Evolutionary conservation across 2,329 filamentous ascomycete genomes (phyloP).

Genomic region (Pyricularia grisea): DNA sequence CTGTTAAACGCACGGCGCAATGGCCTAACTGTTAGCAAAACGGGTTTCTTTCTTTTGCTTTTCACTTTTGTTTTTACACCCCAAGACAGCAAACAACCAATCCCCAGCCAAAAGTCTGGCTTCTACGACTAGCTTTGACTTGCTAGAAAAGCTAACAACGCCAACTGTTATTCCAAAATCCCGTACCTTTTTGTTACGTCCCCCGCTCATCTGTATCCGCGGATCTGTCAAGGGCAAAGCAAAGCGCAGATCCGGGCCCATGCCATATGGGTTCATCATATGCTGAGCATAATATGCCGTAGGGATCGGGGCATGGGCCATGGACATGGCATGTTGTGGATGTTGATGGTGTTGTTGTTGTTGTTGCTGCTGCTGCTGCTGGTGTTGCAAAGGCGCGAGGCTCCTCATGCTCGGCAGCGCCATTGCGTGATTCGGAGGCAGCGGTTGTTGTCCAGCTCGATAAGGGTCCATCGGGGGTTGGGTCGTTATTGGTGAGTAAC

Average conservation of each 20-base stretch:
- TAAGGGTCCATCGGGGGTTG: conserved; percentile 11
- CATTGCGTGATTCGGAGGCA: conserved; percentile 8
- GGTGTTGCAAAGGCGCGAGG: conserved; percentile 12
- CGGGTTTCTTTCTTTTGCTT: neutral
- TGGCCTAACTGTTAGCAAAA: neutral
- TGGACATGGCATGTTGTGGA: conserved; percentile 13
- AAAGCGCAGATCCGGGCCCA: conserved; percentile 32
- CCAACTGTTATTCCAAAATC: conserved; percentile 4
- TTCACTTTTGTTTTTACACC: neutral
- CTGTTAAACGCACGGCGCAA: conserved; percentile 22
- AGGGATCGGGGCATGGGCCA: conserved; percentile 23
- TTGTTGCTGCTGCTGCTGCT: conserved; percentile 11
- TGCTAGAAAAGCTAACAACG: neutral
- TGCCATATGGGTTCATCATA: conserved; percentile 30
- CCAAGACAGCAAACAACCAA: neutral
- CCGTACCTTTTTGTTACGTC: conserved; percentile 49
- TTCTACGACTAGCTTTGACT: neutral
- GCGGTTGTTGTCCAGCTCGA: conserved; percentile 9
- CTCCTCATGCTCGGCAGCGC: conserved; percentile 18
- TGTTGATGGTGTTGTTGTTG: conserved; percentile 11
- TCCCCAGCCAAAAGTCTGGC: neutral
- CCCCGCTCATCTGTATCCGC: conserved; percentile 32
- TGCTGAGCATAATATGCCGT: conserved; percentile 31
- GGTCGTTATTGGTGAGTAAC: conserved; percentile 9
- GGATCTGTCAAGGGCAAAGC: conserved; percentile 34